A percentile compares a stretch with the other conserved stretches of the same genome.
phyloP scores from a whole-genome alignment of 2,329 filamentous ascomycete genomes.

The Xylariaceae sp. region DNA sequence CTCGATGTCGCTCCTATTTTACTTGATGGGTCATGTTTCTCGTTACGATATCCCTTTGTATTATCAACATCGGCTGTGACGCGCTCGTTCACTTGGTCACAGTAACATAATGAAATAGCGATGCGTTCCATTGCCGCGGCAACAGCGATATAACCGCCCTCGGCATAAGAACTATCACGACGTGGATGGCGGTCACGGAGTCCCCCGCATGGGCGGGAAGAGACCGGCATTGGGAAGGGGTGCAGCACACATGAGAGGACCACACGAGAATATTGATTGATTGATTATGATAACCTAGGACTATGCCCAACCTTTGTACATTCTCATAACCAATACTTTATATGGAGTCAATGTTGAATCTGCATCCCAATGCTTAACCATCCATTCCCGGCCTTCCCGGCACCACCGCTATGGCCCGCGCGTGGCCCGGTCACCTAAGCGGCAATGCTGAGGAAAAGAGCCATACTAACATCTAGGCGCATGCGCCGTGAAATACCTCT shows the following conservation, averaged over 20 bases:
- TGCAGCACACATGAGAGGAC: conserved; percentile 5
- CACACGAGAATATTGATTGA: conserved; percentile 12
- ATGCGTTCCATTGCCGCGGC: conserved; percentile 13
- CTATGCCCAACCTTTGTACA: conserved; percentile 10
- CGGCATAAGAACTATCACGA: conserved; percentile 9
- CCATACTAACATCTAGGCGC: background rate
- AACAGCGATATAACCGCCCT: conserved; percentile 7
- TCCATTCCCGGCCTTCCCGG: background rate
- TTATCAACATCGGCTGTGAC: conserved; percentile 12
- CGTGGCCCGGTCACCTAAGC: background rate
- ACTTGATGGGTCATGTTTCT: conserved; percentile 11
- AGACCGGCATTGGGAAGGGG: background rate
- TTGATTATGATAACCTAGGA: conserved; percentile 11
- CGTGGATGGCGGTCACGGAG: conserved; percentile 6
- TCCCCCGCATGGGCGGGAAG: conserved; percentile 5
- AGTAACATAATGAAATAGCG: conserved; percentile 18
- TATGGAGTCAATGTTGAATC: conserved; percentile 8
- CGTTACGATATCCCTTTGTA: conserved; percentile 20
- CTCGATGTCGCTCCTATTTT: conserved; percentile 12
- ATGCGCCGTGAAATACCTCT: too few species aligned
- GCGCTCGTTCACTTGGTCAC: conserved; percentile 1
- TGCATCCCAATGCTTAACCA: background rate
- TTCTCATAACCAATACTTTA: conserved; percentile 8
- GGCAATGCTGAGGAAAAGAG: background rate
- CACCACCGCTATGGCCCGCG: background rate